Evolutionary conservation across 257 asterid species (phyloP).

Genomic region (Ligustrum vulgare): DNA sequence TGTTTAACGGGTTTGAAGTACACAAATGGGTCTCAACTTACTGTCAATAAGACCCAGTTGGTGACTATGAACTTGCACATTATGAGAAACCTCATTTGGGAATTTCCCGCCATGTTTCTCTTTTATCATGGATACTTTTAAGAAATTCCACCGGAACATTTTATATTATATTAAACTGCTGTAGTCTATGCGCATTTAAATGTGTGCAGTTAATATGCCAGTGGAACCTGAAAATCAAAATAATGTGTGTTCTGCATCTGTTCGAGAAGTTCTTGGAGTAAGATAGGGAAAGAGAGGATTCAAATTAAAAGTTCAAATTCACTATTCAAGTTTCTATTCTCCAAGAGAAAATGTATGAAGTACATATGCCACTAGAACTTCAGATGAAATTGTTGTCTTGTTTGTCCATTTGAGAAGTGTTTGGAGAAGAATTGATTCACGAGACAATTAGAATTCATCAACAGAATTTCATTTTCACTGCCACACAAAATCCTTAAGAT

Average conservation of each 20-base stretch:
- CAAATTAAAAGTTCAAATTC: not conserved
- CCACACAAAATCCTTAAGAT: not conserved
- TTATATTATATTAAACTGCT: not conserved
- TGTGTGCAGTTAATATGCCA: not conserved
- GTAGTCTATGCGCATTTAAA: not conserved
- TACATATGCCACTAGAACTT: too few species aligned
- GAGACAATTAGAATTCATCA: not conserved
- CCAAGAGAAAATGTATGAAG: too few species aligned
- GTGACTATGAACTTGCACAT: not conserved
- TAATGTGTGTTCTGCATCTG: not conserved
- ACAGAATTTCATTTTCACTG: not conserved
- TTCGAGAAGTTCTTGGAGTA: not conserved
- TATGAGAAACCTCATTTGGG: not conserved
- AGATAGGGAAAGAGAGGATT: not conserved
- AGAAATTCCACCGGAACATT: not conserved
- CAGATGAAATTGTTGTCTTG: too few species aligned
- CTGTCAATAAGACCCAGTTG: not conserved
- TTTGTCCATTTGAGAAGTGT: not conserved
- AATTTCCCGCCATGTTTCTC: not conserved
- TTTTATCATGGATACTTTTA: not conserved
- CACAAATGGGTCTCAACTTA: not conserved
- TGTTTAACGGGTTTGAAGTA: not conserved
- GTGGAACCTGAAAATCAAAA: not conserved
- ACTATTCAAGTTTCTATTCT: not conserved
- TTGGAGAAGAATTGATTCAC: not conserved